Conservation (phyloP, 108 stramenopile species). For the Mediolabrus comicus region DNA sequence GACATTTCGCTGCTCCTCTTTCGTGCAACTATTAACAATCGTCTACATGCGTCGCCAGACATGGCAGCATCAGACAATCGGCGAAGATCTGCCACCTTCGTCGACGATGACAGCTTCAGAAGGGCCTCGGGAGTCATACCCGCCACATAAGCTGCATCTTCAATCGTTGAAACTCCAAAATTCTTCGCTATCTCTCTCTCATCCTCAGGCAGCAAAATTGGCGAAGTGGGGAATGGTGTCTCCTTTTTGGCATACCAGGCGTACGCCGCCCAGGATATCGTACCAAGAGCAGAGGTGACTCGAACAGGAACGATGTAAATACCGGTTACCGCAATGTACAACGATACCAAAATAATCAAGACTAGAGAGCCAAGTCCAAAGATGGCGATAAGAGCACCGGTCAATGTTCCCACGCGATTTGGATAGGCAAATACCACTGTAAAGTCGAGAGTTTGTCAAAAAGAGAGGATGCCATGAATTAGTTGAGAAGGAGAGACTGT, state of each 20-base stretch:
- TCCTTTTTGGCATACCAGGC: neutral
- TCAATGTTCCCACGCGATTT: neutral
- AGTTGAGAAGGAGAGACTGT: neutral
- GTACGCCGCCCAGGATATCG: neutral
- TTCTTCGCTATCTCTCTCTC: neutral
- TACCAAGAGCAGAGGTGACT: neutral
- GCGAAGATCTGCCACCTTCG: neutral
- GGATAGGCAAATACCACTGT: neutral
- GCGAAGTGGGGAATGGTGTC: neutral
- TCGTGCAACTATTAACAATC: neutral
- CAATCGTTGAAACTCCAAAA: neutral
- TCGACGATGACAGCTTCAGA: neutral
- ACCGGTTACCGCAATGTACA: neutral
- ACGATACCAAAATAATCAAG: neutral
- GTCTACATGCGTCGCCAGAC: neutral
- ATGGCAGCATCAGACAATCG: neutral
- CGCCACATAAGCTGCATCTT: neutral
- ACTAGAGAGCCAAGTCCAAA: neutral
- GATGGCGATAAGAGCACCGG: neutral
- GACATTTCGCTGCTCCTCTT: neutral
- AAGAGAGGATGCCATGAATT: neutral
- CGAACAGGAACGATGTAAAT: neutral
- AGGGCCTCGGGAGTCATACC: neutral
- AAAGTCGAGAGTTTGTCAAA: neutral
- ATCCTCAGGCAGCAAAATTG: neutral